Evolutionary conservation across 1,284 basidiomycete genomes (phyloP), one percentile per base, ranked within the genome.

Genomic region (Rugosomyces carneus): DNA sequence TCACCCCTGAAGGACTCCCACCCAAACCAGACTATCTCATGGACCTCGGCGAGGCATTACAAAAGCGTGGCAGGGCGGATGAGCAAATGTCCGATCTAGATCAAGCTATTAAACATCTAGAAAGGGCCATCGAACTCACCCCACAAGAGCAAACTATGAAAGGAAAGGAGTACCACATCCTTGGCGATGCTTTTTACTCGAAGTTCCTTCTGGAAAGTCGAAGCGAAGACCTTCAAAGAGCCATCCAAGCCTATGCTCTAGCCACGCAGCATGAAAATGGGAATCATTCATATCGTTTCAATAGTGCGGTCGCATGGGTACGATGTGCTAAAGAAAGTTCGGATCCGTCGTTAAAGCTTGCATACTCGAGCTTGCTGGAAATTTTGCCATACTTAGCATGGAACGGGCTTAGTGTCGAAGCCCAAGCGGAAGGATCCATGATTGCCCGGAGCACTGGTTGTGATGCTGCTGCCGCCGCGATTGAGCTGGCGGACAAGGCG

Each of bases 311-410:
- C 13, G 16, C 6, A 13, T 49, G 48, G 48, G 41, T 45, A 21
- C 3, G 32, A 37, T 42, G 32, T 38, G 18, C 27, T 18, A 19
- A 3, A 18, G 9, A 36, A 16, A 35, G 34, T 20, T n/a, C 35
- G 9, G 16, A 40, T 35, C 15, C 15, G 9, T 50, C 49, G 1
- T 21, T 45, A 6, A 35, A 58, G 6, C 45, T 55, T 23, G 57
- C 55, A 26, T 60, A 58, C 48, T 38, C 37, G 24, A 34, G 52
- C 20, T 54, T 49, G 4, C 34, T 60, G 10, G 16, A 50, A 2
- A 40, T 55, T 18, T 37, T 60, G 11, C 53, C 57, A 10, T 24
- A 54, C 34, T 31, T 60, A 3, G 47, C 51, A 35, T 49, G 54
- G 53, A 31, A 53, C 31, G 54, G 56, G 11, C 38, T 50, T 4